Evolutionary conservation across 495 filamentous ascomycete species (phyloP), one percentile per base, ranked within the genome.

Genomic region (Aspergillus carlsbadensis): DNA sequence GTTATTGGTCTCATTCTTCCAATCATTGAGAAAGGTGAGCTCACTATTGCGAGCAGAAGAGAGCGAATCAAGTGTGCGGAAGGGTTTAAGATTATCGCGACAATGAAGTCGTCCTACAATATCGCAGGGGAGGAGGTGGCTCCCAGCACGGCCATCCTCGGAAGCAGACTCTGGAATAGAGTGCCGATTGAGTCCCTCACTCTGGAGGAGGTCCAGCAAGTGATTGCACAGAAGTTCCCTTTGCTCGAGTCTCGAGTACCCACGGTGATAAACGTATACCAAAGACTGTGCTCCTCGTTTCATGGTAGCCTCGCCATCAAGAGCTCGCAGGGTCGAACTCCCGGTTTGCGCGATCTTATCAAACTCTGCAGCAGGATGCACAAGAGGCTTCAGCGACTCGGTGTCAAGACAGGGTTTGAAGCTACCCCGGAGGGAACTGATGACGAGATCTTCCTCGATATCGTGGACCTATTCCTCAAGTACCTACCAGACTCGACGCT

Each of bases 1-100:
- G 87, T 97, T 44, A 88, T 98, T 67, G 92, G 92, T 65, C 89
- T 89, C 3, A 81, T 99, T 35, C 76, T 97, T 26, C 93, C 95
- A 1, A 80, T 99, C 2, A 90, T 98, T 57, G 93, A 98, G 65
- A 81, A 87, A 40, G 81, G 90, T 2, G 90, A 96, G 69, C 80
- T 99, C 14, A 78, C 92, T 4, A 89, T 98, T 36, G 89, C 92
- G 0, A 91, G 87, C 52, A 84, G 92, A 33, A 92, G 90, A 26
- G 90, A 98, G 74, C 86, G 78, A 14, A 85, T 97, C 20, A 84
- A 86, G 65, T 93, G 92, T 52, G 81, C 89, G 0, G 80, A 81
- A 31, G 91, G 90, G 0, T 99, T 98, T 65, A 85, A 86, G 43
- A 85, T 99, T 21, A 89, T 99, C 61, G 92, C 92, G 2, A 96